Conservation (phyloP, 768 basidiomycete species). For the Leccinum disarticulatum region DNA sequence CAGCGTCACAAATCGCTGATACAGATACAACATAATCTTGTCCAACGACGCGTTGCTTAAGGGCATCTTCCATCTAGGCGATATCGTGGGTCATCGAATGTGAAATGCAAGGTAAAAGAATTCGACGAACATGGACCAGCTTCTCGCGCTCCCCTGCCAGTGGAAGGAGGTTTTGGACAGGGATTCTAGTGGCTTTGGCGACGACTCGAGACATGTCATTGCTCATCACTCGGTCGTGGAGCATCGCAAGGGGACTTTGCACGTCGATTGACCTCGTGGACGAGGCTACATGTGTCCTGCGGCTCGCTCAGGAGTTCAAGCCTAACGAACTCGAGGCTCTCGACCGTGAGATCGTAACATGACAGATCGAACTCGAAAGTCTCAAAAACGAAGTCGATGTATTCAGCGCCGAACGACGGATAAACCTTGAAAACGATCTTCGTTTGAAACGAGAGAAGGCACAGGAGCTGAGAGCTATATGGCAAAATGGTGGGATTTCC, state of each 20-base stretch:
- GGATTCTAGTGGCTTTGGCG: slow-evolving; percentile 86
- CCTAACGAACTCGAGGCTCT: slow-evolving; percentile 31
- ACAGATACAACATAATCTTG: slow-evolving; percentile 83
- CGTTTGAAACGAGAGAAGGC: too few relatives aligned
- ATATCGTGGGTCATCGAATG: slow-evolving; percentile 2
- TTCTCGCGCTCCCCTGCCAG: slow-evolving; percentile 86
- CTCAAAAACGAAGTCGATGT: too few relatives aligned
- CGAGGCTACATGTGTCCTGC: slow-evolving; percentile 17
- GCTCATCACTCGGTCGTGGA: slow-evolving; percentile 84
- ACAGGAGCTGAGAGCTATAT: too few relatives aligned
- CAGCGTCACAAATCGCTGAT: slow-evolving; percentile 78
- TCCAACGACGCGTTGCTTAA: slow-evolving; percentile 77
- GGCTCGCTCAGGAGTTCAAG: too few relatives aligned
- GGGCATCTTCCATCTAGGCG: slow-evolving; percentile 82
- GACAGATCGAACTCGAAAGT: too few relatives aligned
- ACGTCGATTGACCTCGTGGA: slow-evolving; percentile 1
- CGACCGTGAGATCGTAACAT: too few relatives aligned
- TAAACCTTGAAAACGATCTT: too few relatives aligned
- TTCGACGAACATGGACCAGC: slow-evolving; percentile 72
- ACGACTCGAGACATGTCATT: slow-evolving; percentile 88
- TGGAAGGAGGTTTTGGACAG: slow-evolving; percentile 83
- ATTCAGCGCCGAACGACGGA: too few relatives aligned
- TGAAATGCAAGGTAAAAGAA: not conserved
- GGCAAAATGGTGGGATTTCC: too few relatives aligned
- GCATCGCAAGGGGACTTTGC: slow-evolving; percentile 53